Evolutionary conservation across 169 alveolate genomes (phyloP), one percentile per base, ranked within the genome.

Genomic region (Babesia ovis): DNA sequence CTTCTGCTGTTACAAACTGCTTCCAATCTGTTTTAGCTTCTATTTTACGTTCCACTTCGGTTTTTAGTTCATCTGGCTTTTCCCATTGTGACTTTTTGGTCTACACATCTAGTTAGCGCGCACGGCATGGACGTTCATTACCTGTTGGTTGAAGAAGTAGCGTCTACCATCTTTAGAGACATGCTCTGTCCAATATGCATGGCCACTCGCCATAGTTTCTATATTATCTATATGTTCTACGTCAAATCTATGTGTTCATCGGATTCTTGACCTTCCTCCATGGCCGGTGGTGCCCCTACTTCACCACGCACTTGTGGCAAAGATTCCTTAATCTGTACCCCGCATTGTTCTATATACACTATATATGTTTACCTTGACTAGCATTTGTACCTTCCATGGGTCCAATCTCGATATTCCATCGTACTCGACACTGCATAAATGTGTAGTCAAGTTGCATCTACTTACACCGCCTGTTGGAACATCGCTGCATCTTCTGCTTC

Each of bases 31-130:
- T 89, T 27, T 68, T 64, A 11, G 67, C 67, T 14, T 85, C 90
- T 57, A 89, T 89, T 43, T 50, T 66, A 29, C 83, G 68, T 35
- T 89, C 93, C 32, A 70, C 61, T 29, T 73, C 84, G 4, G 89
- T 88, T 42, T 87, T 85, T 11, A 91, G 85, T 57, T 91, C 95
- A 48, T 87, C 86, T 35, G 95, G 95, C 59, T 86, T 90, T 35
- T 83, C 90, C 95, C 95, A 91, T 46, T 84, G 88, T 20, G 93
- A 84, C 43, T 82, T 55, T 69, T 91, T 91, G 6, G 95, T 91
- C 82, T 81, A 76, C 59, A 66, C 48, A 32, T 32, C 14, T 43
- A 22, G 11, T 45, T 2, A 34, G 54, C 3, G 14, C 23, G 42
- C 8, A 18, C n/a, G n/a, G n/a, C n/a, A n/a, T 14, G 31, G 3